Conservation (phyloP, 177 flowering plant species). For the Tripterygium wilfordii region DNA sequence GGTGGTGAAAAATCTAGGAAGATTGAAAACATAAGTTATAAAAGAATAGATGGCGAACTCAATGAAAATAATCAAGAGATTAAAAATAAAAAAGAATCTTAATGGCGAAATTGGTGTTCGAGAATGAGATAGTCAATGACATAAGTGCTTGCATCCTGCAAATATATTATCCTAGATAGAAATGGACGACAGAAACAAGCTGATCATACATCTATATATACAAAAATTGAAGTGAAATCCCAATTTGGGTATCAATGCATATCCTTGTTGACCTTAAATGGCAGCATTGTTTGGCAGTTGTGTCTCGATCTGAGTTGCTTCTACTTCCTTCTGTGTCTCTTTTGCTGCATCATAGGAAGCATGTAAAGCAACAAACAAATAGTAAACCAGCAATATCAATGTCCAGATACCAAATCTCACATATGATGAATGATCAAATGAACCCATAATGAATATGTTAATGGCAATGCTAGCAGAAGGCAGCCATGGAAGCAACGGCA, state of each 20-base stretch:
- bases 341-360: constrained; percentile 39
- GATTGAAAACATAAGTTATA: no score
- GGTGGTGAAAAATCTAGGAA: no score
- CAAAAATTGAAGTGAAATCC: no score
- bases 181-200: no score
- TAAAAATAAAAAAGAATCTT: no score
- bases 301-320: constrained; percentile 5
- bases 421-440: constrained; percentile 28
- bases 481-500: constrained; percentile 33
- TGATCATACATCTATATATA: no score
- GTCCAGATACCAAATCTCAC: constrained; percentile 33
- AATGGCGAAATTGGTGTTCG: no score
- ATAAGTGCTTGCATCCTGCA: no score
- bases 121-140: no score
- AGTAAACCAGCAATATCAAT: constrained; percentile 25
- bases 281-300: neutral
- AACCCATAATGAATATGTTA: constrained; percentile 32
- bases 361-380: constrained; percentile 29
- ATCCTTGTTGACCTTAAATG: neutral
- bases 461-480: constrained; percentile 24
- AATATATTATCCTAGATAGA: no score
- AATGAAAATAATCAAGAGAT: no score
- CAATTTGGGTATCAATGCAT: neutral
- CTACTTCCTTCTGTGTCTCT: constrained; percentile 5
- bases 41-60: no score